These are phyloP conservation scores for Xylaria palmicola DNA, from an alignment of 495 filamentous ascomycete species.

Conservation along the genomic window DNA sequence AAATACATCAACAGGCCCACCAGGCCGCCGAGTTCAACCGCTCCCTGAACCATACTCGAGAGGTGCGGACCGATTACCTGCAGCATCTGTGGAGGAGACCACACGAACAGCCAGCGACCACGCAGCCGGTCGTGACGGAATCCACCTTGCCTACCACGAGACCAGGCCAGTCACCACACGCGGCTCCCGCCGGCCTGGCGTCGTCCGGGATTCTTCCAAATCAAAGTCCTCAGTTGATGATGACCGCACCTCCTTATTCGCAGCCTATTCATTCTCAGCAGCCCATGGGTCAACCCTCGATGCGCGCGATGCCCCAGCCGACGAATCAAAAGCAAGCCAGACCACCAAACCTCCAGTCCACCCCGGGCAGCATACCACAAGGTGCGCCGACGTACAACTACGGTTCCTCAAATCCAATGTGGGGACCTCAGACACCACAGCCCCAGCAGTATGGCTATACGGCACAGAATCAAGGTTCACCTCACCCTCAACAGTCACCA, in stretches of 20 bases:
- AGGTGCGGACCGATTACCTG: conserved; percentile 70
- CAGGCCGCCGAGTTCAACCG: conserved; percentile 92
- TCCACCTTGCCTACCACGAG: conserved; percentile 44
- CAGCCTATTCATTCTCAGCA: conserved; percentile 54
- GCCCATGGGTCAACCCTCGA: conserved; percentile 48
- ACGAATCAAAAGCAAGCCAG: conserved; percentile 48
- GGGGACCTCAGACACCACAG: conserved; percentile 48
- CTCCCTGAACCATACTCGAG: conserved; percentile 69
- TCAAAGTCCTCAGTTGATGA: conserved; percentile 58
- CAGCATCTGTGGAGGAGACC: conserved; percentile 74
- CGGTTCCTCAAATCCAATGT: conserved; percentile 49
- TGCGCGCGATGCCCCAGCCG: conserved; percentile 51
- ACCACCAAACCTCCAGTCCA: conserved; percentile 44
- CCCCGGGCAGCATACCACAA: conserved; percentile 37
- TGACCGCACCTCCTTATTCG: conserved; percentile 51
- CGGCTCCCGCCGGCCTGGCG: conserved; percentile 39
- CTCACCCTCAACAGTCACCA: conserved; percentile 57
- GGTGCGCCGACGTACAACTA: conserved; percentile 50
- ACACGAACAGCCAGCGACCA: conserved; percentile 66
- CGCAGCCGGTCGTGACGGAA: conserved; percentile 49
- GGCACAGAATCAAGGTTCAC: conserved; percentile 57
- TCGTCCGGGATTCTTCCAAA: conserved; percentile 44
- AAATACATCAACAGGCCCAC: conserved; percentile 83
- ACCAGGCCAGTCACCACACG: conserved; percentile 50
- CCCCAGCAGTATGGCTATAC: conserved; percentile 47